Evolutionary conservation across 352 stramenopile species (phyloP), one percentile per base, ranked within the genome.

Genomic region (Pythium rhizo-oryzae): DNA sequence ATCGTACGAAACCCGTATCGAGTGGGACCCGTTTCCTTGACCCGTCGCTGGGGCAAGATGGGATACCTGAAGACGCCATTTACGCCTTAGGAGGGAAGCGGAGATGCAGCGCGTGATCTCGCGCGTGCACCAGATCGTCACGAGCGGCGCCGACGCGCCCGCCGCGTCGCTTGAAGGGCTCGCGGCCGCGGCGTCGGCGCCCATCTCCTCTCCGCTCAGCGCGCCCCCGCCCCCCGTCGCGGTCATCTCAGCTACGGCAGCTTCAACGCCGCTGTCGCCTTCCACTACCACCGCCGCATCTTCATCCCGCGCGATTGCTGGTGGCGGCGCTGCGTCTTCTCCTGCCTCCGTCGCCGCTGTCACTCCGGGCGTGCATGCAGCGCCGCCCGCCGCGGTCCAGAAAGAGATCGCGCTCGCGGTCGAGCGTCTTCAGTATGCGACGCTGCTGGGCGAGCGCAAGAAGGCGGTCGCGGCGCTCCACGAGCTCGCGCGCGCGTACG

Each of bases 391-490:
- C 56, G 28, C 46, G 62, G 62, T 30, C 21, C 52, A 52, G 11
- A 72, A 68, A 24, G 79, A 90, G 59, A 85, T 92, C 53, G 43
- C 55, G 3, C 65, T 83, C 39, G 77, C 82, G 8, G 83, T 92
- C 33, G 82, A 93, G 59, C 73, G 80, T 0, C 60, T 93, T 49
- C 84, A 94, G 57, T 91, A 89, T 64, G 86, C 83, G 28, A 94
- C 83, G 71, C 76, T 94, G 11, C 68, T 94, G 51, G 67, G 74
- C 24, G 86, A 94, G 62, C 78, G 86, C 43, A 94, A 94, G 73
- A 82, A 81, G 28, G 80, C 86, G 0, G 59, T 91, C 11, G 52
- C 62, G 47, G 68, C 75, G 72, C 74, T 94, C 24, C 78, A 84
- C 21, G 65, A 65, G 47, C 75, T 92, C 30, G 76, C 72, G 35